Evolutionary conservation across 1,284 basidiomycete species (phyloP), one percentile per base, ranked within the genome.

Genomic region (Apiotrichum gamsii): DNA sequence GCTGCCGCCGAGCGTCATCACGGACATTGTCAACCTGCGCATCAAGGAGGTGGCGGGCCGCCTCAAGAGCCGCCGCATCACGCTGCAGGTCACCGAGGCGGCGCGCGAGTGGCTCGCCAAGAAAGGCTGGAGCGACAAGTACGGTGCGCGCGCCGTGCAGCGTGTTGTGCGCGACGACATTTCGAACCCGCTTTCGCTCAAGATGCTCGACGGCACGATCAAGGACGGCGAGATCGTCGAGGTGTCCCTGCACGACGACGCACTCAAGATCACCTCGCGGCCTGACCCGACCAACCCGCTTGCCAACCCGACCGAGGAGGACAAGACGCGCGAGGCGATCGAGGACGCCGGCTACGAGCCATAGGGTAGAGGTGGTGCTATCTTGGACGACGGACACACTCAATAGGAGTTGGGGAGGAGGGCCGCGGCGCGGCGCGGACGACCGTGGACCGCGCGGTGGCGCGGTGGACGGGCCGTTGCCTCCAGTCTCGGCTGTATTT

Each of bases 111-210:
- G 85, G 86, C 77, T 96, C 6, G 86, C 84, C 0, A 64, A 79
- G 52, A 76, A 82, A 46, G 93, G 93, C 0, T 94, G 90, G 70
- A 87, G 87, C 13, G 82, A 89, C 39, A 70, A 83, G 19, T 96
- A 91, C 69, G 78, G 91, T 16, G 91, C 90, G 0, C 77, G 91
- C 24, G 85, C 87, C 11, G 85, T 90, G 45, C 83, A 83, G 23
- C 75, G 87, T 20, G 80, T 88, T n/a, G 83, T 90, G 9, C 76
- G 84, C 49, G 83, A 82, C 47, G 79, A 84, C 59, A 82, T 90
- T 10, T 68, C 88, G 30, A 86, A 86, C 74, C 85, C 84, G 20
- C 74, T 90, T 18, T 86, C 88, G 0, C 79, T 81, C 63, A 85
- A 83, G 64, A 58, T 90, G 61, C 70, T 91, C 56, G 77, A 76